Conservation (phyloP, 2,329 filamentous ascomycete genomes). For the Phoma sp. region DNA sequence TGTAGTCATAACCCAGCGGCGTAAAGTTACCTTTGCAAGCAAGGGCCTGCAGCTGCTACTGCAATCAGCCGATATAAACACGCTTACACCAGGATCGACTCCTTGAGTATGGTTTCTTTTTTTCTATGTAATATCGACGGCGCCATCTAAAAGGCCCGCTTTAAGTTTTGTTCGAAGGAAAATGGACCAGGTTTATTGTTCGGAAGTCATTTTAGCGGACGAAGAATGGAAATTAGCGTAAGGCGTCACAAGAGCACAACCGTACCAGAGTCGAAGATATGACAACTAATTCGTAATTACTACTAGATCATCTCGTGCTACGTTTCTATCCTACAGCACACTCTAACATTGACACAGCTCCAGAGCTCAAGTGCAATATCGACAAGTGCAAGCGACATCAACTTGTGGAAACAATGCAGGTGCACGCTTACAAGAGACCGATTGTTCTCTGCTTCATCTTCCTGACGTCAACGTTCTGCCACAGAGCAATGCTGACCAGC, state of each 20-base stretch:
- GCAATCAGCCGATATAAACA: too few relatives aligned
- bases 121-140: too few relatives aligned
- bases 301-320: neutral
- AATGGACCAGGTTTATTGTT: too few relatives aligned
- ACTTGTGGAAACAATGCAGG: neutral
- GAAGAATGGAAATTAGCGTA: too few relatives aligned
- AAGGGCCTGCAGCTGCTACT: too few relatives aligned
- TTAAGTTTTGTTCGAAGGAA: too few relatives aligned
- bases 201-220: too few relatives aligned
- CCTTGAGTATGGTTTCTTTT: too few relatives aligned
- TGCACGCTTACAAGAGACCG: slow-evolving; percentile 35
- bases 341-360: neutral
- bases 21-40: too few relatives aligned
- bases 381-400: neutral
- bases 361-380: neutral
- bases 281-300: slow-evolving; percentile 15
- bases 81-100: too few relatives aligned
- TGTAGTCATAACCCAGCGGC: too few relatives aligned
- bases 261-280: neutral
- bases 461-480: slow-evolving; percentile 43
- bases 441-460: slow-evolving; percentile 44
- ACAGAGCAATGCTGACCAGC: slow-evolving; percentile 34
- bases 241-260: neutral
- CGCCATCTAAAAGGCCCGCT: too few relatives aligned
- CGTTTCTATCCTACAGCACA: neutral